Evolutionary conservation across 2,329 filamentous ascomycete genomes (phyloP).

Genomic region (Cordyceps pruinosa): DNA sequence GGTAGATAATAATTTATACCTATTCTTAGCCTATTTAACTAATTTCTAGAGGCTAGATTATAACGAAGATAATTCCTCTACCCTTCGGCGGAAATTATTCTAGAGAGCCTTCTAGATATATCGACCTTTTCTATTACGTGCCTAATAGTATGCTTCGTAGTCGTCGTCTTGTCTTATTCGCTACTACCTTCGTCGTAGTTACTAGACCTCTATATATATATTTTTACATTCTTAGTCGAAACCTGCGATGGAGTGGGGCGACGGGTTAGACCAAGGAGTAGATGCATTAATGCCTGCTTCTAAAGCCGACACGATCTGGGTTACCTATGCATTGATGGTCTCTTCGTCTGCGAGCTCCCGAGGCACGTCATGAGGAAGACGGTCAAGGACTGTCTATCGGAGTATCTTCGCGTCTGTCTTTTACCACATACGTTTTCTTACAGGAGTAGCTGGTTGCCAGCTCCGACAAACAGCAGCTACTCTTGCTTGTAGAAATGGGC

Average conservation of each 20-base stretch:
- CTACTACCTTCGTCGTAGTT: constrained; percentile 4
- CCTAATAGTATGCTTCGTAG: constrained; percentile 15
- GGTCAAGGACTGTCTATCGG: too few relatives aligned
- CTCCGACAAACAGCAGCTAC: too few relatives aligned
- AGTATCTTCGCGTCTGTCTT: too few relatives aligned
- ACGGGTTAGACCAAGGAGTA: constrained; percentile 20
- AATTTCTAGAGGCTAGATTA: neutral
- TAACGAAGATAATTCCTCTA: neutral
- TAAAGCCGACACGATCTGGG: too few relatives aligned
- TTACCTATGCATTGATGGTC: neutral
- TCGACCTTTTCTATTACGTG: constrained; percentile 18
- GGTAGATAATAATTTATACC: neutral
- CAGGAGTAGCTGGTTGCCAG: too few relatives aligned
- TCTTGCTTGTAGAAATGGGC: too few relatives aligned
- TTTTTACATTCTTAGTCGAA: constrained; percentile 20
- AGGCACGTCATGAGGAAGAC: too few relatives aligned
- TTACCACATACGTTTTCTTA: too few relatives aligned
- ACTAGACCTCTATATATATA: constrained; percentile 10
- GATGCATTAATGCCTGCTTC: constrained; percentile 19
- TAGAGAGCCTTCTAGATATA: constrained; percentile 13
- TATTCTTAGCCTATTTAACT: neutral
- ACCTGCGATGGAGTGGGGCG: constrained; percentile 16
- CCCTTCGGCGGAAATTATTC: neutral
- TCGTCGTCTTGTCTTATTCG: constrained; percentile 14
- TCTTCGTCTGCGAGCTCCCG: too few relatives aligned